Percentiles rank a stretch among this genome's conserved stretches.
Evolutionary conservation across 2,329 filamentous ascomycete genomes (phyloP).

Genomic region (Talaromyces verruculosus): DNA sequence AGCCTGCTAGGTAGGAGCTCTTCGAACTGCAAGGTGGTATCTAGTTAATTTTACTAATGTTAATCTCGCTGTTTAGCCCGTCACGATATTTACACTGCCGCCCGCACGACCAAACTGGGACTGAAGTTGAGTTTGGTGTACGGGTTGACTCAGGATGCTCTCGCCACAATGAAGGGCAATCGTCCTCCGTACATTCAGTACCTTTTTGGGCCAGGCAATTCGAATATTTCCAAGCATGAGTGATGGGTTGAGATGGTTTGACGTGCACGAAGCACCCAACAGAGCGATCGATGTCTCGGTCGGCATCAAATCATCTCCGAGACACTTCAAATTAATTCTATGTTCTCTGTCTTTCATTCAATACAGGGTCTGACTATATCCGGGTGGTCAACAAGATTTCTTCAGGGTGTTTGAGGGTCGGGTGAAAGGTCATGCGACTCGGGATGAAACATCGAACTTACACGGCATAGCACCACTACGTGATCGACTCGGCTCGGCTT

Average conservation of each 20-base stretch:
- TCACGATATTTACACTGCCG: conserved; percentile 74
- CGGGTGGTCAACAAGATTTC: not conserved
- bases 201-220: conserved; percentile 10
- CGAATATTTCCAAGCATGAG: not conserved
- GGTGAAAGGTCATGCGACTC: not conserved
- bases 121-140: conserved; percentile 76
- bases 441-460: not conserved
- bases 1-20: conserved; percentile 74
- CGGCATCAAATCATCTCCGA: not conserved
- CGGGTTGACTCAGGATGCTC: conserved; percentile 74
- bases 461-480: not conserved
- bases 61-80: conserved; percentile 56
- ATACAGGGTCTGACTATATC: not conserved
- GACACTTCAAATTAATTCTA: not conserved
- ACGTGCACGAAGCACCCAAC: not conserved
- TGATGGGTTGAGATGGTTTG: not conserved
- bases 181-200: conserved; percentile 66
- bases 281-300: not conserved
- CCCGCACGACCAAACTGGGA: conserved; percentile 76
- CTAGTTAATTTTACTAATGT: conserved; percentile 15
- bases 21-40: not conserved
- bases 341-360: not conserved
- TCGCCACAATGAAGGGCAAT: conserved; percentile 69
- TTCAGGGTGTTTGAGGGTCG: not conserved
- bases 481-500: not conserved